These are phyloP conservation scores for Colletotrichum noveboracense DNA, from an alignment of 2,329 filamentous ascomycete species.

Conservation along the genomic window DNA sequence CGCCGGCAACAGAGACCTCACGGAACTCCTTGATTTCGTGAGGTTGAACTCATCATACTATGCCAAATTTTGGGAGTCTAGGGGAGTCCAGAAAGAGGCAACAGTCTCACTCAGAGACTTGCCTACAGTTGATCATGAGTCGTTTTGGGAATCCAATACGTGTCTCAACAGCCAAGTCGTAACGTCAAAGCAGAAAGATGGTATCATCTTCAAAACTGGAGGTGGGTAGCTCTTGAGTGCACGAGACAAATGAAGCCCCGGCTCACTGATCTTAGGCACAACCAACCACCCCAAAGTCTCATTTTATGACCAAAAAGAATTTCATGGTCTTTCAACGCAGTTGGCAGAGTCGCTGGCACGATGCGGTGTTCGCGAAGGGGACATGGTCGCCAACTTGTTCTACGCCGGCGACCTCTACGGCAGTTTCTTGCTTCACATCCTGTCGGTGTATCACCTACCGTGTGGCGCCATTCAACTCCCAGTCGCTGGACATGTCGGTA, in stretches of 20 bases:
- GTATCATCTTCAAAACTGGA: constrained; percentile 13
- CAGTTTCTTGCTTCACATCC: constrained; percentile 11
- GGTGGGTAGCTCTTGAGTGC: neutral
- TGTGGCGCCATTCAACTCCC: constrained; percentile 7
- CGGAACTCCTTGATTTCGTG: constrained; percentile 6
- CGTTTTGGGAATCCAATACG: constrained; percentile 11
- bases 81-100: neutral
- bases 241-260: neutral
- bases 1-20: neutral
- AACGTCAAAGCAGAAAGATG: constrained; percentile 11
- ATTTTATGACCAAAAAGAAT: constrained; percentile 3
- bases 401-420: constrained; percentile 18
- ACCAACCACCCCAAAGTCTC: constrained; percentile 16
- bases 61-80: neutral
- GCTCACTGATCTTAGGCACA: neutral
- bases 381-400: constrained; percentile 14
- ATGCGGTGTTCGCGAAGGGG: neutral
- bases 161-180: constrained; percentile 10
- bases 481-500: neutral
- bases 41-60: constrained; percentile 4
- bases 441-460: constrained; percentile 12
- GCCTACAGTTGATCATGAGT: constrained; percentile 1
- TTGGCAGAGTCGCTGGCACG: constrained; percentile 2
- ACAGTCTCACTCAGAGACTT: neutral
- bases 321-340: constrained; percentile 1